Base-by-base conservation (phyloP, 2,329 filamentous ascomycete genomes). In the Alternaria alternata region DNA sequence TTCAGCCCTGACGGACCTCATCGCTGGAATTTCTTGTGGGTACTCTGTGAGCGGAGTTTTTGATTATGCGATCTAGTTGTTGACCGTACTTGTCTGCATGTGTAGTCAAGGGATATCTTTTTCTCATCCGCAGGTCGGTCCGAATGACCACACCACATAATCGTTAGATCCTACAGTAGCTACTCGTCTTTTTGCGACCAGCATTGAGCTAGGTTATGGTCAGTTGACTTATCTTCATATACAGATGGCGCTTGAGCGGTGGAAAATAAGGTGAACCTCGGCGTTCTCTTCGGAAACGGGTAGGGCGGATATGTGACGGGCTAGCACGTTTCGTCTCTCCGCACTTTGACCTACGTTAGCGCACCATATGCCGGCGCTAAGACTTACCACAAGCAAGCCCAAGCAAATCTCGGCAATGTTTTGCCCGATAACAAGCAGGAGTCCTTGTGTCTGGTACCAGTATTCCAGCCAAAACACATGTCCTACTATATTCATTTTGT, bases 191-290 rank as follows among this genome's bases (percentile, higher is more conserved):
- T 49, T 42, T 24, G 39, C 16, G 8, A n/a, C 16, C n/a, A 26
- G 12, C 32, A 28, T 28, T 12, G 28, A 11, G 20, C 32, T 30
- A 11, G 24, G 9, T 14, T 7, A 16, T 14, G 43, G 51, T 54
- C 94, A 97, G 79, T 97, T 93, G 1, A 94, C 97, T 51, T 94
- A 97, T 79, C 94, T 95, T 57, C 98, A 98, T 82, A 98, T 98
- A 94, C 97, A 98, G 82, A 97, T 98, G 78, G 94, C 94, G 11
- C 87, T 99, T 36, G 94, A 98, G 80, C 95, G 96, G 82, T 96
- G 93, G 18, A 89, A 92, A 95, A 99, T 54, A 53, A 22, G 22
- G 39, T 30, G 39, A 32, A 26, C n/a, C 26, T 34, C 12, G 38
- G 54, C 47, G 20, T 22, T 43, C n/a, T 53, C 38, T 41, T 47